phyloP scores from a whole-genome alignment of 192 early-diverging fungal species.

The Gigaspora rosea region DNA sequence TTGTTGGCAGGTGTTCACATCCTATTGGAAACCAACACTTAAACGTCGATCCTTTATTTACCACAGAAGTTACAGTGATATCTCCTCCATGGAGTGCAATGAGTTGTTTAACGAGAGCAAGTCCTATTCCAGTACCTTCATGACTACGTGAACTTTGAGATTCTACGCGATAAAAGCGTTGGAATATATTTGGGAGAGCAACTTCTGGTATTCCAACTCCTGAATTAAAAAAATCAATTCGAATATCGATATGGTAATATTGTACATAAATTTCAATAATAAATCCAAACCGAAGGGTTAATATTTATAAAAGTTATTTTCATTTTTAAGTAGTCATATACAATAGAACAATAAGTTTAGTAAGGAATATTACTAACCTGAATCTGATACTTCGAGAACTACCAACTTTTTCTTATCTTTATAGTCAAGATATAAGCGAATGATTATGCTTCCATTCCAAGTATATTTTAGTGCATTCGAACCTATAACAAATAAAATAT shows the following conservation, averaged over 20 bases:
- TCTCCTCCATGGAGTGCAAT: no score
- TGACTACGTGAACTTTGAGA: no score
- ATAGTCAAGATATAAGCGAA: constrained; percentile 50
- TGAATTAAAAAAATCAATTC: constrained; percentile 41
- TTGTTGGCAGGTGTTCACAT: neutral
- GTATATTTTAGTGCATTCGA: no score
- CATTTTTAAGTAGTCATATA: constrained; percentile 41
- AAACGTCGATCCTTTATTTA: neutral
- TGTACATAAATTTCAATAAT: no score
- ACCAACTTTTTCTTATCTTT: constrained; percentile 41
- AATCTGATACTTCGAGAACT: constrained; percentile 37
- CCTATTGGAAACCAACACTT: no score
- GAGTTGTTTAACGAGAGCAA: no score
- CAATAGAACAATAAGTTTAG: no score
- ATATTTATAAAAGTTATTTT: constrained; percentile 29
- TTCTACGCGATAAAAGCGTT: no score
- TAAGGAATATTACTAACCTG: constrained; percentile 42
- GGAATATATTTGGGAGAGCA: constrained; percentile 35
- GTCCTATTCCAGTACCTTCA: no score
- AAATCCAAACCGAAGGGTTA: constrained; percentile 55
- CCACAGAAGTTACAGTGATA: no score
- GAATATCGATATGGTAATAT: no score
- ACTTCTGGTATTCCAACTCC: constrained; percentile 57
- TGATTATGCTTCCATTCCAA: constrained; percentile 50
- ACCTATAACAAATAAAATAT: no score